Evolutionary conservation across 1,284 basidiomycete genomes (phyloP), one percentile per base, ranked within the genome.

Genomic region (Malassezia equina): DNA sequence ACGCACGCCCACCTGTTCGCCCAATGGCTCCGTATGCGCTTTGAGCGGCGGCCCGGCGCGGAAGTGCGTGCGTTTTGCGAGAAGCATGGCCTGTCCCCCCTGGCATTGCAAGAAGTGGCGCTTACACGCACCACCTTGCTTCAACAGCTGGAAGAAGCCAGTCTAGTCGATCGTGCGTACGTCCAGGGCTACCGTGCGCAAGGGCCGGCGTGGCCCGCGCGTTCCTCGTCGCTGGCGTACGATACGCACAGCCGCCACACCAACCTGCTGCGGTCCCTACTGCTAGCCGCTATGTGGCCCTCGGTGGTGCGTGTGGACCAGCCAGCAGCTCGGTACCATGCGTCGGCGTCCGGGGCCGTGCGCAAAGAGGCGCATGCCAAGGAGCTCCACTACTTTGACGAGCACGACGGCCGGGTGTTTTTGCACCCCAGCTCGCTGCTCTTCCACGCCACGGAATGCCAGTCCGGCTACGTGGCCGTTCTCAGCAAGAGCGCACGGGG

Each of bases 391-490:
- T 71, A 65, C 54, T 69, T 66, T 58, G 69, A 71, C 54, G 47
- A 55, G 29, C 50, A 57, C 33, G 52, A 57, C 60, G 77, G 76
- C 4, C 78, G 86, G 7, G 85, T 89, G 1, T 90, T 89, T 75
- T 70, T 89, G 39, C 90, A 93, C 69, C 90, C 90, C 1, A 81
- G 80, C n/a, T 90, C 87, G 45, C 80, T 87, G 7, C 77, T 91
- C 28, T 95, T 95, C 72, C 79, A 78, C 42, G 81, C 82, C 58
- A 79, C 81, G 23, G 79, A 79, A 28, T 90, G 88, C 83, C 84
- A 83, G 52, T 81, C 83, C 28, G 84, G 84, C 3, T 90, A 90
- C 73, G 70, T 91, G 44, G 81, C 84, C 5, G 90, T 86, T 69
- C 94, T 91, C 75, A 79, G 82, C 64, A 88, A 89, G 76, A 82